Conservation (phyloP, 2,329 filamentous ascomycete species). For the Clonostachys rhizophaga region DNA sequence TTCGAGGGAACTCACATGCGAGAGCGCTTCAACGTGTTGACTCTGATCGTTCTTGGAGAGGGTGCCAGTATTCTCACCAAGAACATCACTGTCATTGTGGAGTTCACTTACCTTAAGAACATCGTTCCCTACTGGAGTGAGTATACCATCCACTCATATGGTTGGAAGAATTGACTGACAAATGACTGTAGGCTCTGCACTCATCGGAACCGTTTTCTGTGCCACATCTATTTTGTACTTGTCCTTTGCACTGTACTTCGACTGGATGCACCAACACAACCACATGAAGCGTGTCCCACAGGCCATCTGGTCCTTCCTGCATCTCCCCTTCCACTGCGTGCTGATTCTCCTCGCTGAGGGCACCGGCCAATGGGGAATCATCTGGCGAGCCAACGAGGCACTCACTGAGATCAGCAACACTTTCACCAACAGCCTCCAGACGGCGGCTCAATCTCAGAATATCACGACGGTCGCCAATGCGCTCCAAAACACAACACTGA, state of each 20-base stretch:
- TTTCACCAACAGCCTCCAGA: too few species aligned
- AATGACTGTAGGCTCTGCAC: conserved; percentile 18
- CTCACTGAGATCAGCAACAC: too few species aligned
- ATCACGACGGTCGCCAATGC: too few species aligned
- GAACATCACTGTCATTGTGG: conserved; percentile 44
- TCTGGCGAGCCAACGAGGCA: too few species aligned
- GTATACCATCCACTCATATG: neutral
- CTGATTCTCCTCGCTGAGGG: conserved; percentile 61
- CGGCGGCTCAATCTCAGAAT: too few species aligned
- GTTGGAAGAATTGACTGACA: too few species aligned
- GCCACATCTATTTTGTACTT: conserved; percentile 34
- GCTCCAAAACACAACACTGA: too few species aligned
- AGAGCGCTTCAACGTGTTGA: conserved; percentile 58
- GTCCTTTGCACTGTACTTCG: conserved; percentile 43
- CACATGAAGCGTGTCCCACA: conserved; percentile 53
- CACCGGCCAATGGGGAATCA: conserved; percentile 24
- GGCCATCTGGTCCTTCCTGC: conserved; percentile 51
- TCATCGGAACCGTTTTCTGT: conserved; percentile 33
- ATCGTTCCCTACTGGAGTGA: conserved; percentile 32
- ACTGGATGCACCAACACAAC: conserved; percentile 58
- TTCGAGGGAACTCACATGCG: conserved; percentile 60
- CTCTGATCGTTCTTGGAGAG: conserved; percentile 63
- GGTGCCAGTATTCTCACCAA: conserved; percentile 54
- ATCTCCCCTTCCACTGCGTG: conserved; percentile 60
- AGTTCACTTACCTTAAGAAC: conserved; percentile 7